Conservation (phyloP, 2,329 filamentous ascomycete genomes). For the Hymenoscyphus occultus region DNA sequence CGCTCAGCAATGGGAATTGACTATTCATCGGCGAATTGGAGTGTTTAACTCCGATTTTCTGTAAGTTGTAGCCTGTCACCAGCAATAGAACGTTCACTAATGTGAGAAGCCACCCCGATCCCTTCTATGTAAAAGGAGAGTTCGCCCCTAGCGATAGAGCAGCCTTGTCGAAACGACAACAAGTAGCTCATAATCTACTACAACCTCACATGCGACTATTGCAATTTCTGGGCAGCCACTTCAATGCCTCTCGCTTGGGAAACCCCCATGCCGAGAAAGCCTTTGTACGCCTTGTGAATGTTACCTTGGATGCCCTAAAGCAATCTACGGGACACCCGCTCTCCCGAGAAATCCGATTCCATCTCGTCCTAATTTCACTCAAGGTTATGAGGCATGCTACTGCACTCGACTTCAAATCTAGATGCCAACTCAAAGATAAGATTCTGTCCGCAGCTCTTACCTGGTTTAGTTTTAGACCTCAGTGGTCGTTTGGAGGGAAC, state of each 20-base stretch:
- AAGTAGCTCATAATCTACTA: slow-evolving; percentile 76
- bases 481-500: slow-evolving; percentile 96
- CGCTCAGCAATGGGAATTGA: slow-evolving; percentile 85
- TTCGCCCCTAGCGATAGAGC: slow-evolving; percentile 87
- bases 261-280: slow-evolving; percentile 77
- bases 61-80: slow-evolving; percentile 41
- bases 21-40: slow-evolving; percentile 72
- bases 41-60: slow-evolving; percentile 73
- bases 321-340: slow-evolving; percentile 75
- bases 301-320: slow-evolving; percentile 73
- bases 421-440: slow-evolving; percentile 84
- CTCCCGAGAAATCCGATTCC: slow-evolving; percentile 87
- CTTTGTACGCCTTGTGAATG: slow-evolving; percentile 76
- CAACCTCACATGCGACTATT: slow-evolving; percentile 82
- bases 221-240: slow-evolving; percentile 91
- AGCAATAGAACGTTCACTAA: slow-evolving; percentile 34
- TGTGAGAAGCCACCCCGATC: slow-evolving; percentile 64
- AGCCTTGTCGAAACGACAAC: slow-evolving; percentile 69
- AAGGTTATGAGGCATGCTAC: slow-evolving; percentile 72
- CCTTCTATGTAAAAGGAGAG: slow-evolving; percentile 87
- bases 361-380: slow-evolving; percentile 78
- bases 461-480: slow-evolving; percentile 82
- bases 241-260: slow-evolving; percentile 85
- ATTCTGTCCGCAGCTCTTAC: slow-evolving; percentile 80
- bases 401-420: slow-evolving; percentile 58